These are phyloP conservation scores for Colletotrichum destructivum DNA, from an alignment of 2,329 filamentous ascomycete genomes.

Conservation along the genomic window DNA sequence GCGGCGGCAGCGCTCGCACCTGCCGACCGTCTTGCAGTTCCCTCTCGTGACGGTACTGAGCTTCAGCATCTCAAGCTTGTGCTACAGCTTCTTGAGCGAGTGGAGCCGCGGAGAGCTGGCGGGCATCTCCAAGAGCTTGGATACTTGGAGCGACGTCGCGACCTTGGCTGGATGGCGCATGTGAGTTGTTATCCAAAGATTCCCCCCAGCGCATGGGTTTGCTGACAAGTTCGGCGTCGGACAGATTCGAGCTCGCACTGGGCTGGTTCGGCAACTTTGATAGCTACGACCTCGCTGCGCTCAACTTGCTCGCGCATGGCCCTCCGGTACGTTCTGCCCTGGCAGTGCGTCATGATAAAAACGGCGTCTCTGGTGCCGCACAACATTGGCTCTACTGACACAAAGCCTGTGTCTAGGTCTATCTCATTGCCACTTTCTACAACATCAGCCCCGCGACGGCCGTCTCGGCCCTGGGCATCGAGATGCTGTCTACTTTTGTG, in stretches of 20 bases:
- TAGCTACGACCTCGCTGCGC: constrained; percentile 76
- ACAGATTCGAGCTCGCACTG: constrained; percentile 78
- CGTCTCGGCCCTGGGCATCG: constrained; percentile 74
- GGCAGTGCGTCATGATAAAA: not conserved
- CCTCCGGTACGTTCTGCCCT: constrained; percentile 71
- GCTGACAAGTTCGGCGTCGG: constrained; percentile 70
- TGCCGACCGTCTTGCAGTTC: constrained; percentile 65
- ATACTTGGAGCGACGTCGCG: constrained; percentile 74
- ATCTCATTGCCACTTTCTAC: constrained; percentile 86
- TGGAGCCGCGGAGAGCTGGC: constrained; percentile 77
- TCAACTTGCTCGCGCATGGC: constrained; percentile 80
- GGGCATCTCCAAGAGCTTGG: constrained; percentile 74
- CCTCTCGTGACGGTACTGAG: constrained; percentile 68
- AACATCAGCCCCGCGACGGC: constrained; percentile 74
- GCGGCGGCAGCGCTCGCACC: constrained; percentile 48
- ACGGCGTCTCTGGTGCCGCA: not conserved
- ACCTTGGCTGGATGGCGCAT: constrained; percentile 68
- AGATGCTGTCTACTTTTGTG: constrained; percentile 77
- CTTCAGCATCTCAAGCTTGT: constrained; percentile 74
- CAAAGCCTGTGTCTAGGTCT: constrained; percentile 64
- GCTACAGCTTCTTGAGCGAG: constrained; percentile 74
- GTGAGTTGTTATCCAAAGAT: constrained; percentile 57
- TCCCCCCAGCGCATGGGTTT: constrained; percentile 7
- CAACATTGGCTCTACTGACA: constrained; percentile 13
- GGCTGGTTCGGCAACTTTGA: constrained; percentile 84